Evolutionary conservation across 169 alveolate genomes (phyloP), one percentile per base, ranked within the genome.

Genomic region (Plasmodium coatneyi): DNA sequence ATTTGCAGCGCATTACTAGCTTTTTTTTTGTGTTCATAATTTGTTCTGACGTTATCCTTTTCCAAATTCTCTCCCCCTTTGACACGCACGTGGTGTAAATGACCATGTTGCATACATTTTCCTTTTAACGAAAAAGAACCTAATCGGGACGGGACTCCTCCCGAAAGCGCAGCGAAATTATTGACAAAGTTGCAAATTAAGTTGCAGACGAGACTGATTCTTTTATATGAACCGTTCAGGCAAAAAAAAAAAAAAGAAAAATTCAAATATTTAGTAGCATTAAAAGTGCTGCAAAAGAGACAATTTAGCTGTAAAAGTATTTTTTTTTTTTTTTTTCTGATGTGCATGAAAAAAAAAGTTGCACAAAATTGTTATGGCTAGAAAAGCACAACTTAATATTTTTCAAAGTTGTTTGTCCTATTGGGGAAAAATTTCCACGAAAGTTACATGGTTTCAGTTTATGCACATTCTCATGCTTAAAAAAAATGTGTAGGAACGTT

Each of bases 171-270:
- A 16, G 32, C 19, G 52, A 22, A 72, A 30, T 36, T 16, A 14
- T 72, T 6, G 10, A 60, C 76, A 60, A 60, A 60, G 12, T 60
- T 60, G 3, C 76, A 60, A 60, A 60, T 19, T 19, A 1, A 1
- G 16, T 60, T 19, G 36, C 76, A 60, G 16, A 60, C 16, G 76
- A 60, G 76, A 60, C 34, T n/a, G n/a, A 19, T 72, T 72, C 56
- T 72, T 72, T 72, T 72, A 12, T 30, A 72, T 72, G 22, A 72
- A 72, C 82, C 25, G 52, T 30, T 72, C 82, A 72, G 52, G 52
- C 43, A 72, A 30, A 32, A 72, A 72, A 72, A 72, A 72, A 72
- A 72, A 72, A 72, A 72, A 71, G 36, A 22, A 19, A 72, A 72
- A n/a, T 1, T 41, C 34, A 60, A 60, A 60, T 60, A 60, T 60